Percentiles rank a stretch among this genome's conserved stretches.
phyloP scores from a whole-genome alignment of 768 basidiomycete species.

The Trametes maxima region DNA sequence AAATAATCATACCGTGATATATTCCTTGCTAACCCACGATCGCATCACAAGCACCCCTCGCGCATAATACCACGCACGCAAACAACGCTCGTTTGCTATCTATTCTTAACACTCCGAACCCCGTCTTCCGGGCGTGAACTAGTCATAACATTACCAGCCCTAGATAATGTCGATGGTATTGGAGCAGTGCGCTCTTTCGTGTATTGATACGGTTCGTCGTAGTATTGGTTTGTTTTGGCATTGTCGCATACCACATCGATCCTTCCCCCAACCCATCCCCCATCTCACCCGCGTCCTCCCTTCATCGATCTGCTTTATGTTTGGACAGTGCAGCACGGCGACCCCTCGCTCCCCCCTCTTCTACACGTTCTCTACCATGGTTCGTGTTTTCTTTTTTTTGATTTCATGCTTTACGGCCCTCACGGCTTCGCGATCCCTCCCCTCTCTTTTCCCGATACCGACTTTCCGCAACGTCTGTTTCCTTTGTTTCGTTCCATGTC shows the following conservation, averaged over 20 bases:
- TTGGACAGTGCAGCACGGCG: constrained; percentile 19
- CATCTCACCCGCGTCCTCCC: neutral
- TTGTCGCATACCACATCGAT: constrained; percentile 21
- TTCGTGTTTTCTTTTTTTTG: constrained; percentile 1
- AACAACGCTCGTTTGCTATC: constrained; percentile 34
- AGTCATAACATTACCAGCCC: constrained; percentile 19
- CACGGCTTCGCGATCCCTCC: constrained; percentile 29
- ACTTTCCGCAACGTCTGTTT: constrained; percentile 30
- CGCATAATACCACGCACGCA: constrained; percentile 18
- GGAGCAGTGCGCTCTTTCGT: constrained; percentile 25
- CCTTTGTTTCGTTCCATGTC: constrained; percentile 14
- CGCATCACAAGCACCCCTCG: constrained; percentile 7
- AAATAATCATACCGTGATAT: no score
- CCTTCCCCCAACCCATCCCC: neutral
- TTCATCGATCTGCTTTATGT: constrained; percentile 10
- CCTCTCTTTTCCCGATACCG: constrained; percentile 26
- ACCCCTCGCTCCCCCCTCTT: constrained; percentile 36
- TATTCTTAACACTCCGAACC: constrained; percentile 33
- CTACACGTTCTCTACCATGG: constrained; percentile 23
- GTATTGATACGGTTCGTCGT: constrained; percentile 27
- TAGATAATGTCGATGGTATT: constrained; percentile 26
- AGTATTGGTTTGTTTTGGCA: constrained; percentile 24
- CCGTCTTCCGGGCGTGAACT: constrained; percentile 25
- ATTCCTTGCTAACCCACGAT: neutral
- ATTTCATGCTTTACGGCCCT: constrained; percentile 29